Percentiles rank a stretch among this genome's conserved stretches.
Conservation (phyloP, 441 rosid species). For the Monsonia emarginata region DNA sequence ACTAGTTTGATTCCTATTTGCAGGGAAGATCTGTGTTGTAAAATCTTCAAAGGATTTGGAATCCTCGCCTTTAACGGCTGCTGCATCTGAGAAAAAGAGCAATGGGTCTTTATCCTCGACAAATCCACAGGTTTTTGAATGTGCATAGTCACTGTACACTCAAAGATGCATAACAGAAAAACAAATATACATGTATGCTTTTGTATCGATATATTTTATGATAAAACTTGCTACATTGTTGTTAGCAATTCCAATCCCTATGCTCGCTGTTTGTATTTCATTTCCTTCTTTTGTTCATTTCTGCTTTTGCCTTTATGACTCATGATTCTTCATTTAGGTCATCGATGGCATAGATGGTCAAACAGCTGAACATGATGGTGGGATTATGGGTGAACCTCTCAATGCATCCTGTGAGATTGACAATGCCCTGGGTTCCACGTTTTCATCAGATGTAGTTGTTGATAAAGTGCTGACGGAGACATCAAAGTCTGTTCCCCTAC, state of each 20-base stretch:
- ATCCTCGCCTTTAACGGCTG: slow-evolving; percentile 36
- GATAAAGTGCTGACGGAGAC: slow-evolving; percentile 21
- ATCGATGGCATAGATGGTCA: slow-evolving; percentile 24
- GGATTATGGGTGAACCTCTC: slow-evolving; percentile 22
- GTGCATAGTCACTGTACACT: no score
- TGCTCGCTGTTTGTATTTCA: slow-evolving; percentile 7
- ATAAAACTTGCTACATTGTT: background rate
- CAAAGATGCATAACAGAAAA: no score
- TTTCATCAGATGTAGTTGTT: slow-evolving; percentile 22
- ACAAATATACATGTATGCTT: background rate
- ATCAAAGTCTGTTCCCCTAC: slow-evolving; percentile 46
- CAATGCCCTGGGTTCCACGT: slow-evolving; percentile 22
- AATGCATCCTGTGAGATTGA: background rate
- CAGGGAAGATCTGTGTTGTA: slow-evolving; percentile 61
- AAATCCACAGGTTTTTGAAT: slow-evolving; percentile 43
- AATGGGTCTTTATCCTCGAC: slow-evolving; percentile 36
- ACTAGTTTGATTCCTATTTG: background rate
- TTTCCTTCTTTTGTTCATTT: background rate
- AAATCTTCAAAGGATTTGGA: slow-evolving; percentile 57
- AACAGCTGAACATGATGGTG: slow-evolving; percentile 35
- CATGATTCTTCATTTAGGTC: slow-evolving; percentile 26
- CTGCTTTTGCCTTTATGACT: slow-evolving; percentile 5
- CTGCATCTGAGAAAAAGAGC: slow-evolving; percentile 44
- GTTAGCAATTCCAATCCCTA: no score
- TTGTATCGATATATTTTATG: no score